phyloP scores from a whole-genome alignment of 2,329 filamentous ascomycete species.

The Cytospora leucostoma region DNA sequence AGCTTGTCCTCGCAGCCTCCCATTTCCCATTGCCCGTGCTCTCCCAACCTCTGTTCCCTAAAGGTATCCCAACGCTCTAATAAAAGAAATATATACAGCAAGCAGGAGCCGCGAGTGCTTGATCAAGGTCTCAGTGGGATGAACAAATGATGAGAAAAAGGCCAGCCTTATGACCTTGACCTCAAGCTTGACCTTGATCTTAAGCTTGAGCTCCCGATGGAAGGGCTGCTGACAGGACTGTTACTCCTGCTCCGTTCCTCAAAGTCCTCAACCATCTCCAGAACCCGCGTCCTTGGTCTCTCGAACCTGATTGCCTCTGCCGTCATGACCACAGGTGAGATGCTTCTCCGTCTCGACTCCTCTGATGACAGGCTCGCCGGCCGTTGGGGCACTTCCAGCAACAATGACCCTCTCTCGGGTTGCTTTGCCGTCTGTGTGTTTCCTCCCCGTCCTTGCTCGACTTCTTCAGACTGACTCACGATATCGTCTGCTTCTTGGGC shows the following conservation, averaged over 20 bases:
- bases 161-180: background rate
- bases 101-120: background rate
- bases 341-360: slow-evolving; percentile 18
- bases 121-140: background rate
- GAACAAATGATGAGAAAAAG: background rate
- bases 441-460: slow-evolving; percentile 2
- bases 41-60: background rate
- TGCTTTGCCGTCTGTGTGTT: slow-evolving; percentile 12
- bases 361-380: slow-evolving; percentile 6
- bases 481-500: slow-evolving; percentile 28
- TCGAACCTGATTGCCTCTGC: slow-evolving; percentile 36
- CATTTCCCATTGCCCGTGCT: background rate
- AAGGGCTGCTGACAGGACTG: slow-evolving; percentile 43
- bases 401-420: slow-evolving; percentile 7
- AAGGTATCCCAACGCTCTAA: slow-evolving; percentile 2
- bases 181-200: background rate
- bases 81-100: background rate
- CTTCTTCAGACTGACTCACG: slow-evolving; percentile 16
- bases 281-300: slow-evolving; percentile 48
- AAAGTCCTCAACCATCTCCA: slow-evolving; percentile 58
- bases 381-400: slow-evolving; percentile 21
- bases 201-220: background rate
- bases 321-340: slow-evolving; percentile 27
- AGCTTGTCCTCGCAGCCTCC: slow-evolving; percentile 7
- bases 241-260: slow-evolving; percentile 49